These are phyloP conservation scores for Oryza nivara DNA, from an alignment of 176 grass and related monocot species.

Conservation along the genomic window DNA sequence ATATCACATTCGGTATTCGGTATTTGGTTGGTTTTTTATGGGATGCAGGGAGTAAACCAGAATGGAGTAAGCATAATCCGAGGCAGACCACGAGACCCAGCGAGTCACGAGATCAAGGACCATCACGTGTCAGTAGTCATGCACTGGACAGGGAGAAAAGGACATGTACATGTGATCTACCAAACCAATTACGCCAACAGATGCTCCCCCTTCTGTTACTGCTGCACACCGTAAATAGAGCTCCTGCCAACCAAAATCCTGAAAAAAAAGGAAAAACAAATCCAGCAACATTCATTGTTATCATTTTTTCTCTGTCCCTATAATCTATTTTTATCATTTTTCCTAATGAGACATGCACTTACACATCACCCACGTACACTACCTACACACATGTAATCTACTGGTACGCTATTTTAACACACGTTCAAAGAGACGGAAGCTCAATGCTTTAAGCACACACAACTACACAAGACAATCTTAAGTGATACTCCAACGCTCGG, in stretches of 20 bases:
- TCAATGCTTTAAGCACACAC: not conserved
- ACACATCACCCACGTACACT: too few species aligned
- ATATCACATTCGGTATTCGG: too few species aligned
- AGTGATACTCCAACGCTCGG: not conserved
- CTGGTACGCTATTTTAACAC: not conserved
- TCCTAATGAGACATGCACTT: too few species aligned
- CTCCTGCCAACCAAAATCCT: not conserved
- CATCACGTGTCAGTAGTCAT: not conserved
- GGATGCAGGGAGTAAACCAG: not conserved
- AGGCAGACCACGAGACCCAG: not conserved
- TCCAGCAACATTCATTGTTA: not conserved
- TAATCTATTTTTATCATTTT: too few species aligned
- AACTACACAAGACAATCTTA: not conserved
- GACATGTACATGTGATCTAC: constrained; percentile 40
- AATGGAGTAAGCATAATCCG: not conserved
- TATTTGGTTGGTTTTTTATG: too few species aligned
- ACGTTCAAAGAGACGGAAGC: not conserved
- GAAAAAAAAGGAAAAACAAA: not conserved
- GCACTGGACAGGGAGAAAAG: not conserved
- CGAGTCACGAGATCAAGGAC: not conserved
- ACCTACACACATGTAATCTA: too few species aligned
- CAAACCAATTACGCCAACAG: constrained; percentile 8
- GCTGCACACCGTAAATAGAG: not conserved
- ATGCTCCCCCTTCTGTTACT: not conserved
- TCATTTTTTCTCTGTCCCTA: not conserved